A percentile compares a stretch with the other conserved stretches of the same genome.
These are phyloP conservation scores for Stenogyne calaminthoides DNA, from an alignment of 305 asterid species.

Conservation along the genomic window DNA sequence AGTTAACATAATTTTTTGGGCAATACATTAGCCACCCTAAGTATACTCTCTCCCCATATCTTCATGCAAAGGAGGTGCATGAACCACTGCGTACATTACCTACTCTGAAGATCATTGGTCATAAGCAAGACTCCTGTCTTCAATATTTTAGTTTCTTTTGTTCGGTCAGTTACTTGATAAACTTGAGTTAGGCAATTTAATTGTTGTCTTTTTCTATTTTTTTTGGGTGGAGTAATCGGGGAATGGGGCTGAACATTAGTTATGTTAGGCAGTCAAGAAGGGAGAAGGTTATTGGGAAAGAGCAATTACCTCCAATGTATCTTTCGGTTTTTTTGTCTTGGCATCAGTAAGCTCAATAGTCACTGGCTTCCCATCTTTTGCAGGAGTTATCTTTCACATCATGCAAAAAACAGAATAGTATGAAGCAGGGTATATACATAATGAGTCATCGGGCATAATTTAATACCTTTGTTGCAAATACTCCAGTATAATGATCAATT, in stretches of 20 bases:
- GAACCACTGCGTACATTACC: neutral
- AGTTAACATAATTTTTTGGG: neutral
- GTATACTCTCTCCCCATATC: neutral
- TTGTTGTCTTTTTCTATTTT: constrained; percentile 3
- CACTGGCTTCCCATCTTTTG: constrained; percentile 80
- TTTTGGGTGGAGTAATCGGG: neutral
- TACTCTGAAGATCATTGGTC: neutral
- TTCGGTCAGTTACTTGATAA: neutral
- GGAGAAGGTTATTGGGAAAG: neutral
- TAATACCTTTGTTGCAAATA: constrained; percentile 74
- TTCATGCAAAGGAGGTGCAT: too few relatives aligned
- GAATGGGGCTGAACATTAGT: neutral
- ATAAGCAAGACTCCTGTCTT: neutral
- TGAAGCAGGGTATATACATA: neutral
- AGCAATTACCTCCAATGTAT: constrained; percentile 56
- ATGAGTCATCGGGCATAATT: neutral
- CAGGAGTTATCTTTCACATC: constrained; percentile 61
- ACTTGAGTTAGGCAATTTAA: neutral
- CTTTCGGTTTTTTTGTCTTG: constrained; percentile 71
- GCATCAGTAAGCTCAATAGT: constrained; percentile 79
- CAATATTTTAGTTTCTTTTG: neutral
- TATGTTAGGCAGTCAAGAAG: constrained; percentile 15
- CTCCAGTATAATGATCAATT: constrained; percentile 74
- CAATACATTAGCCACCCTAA: neutral
- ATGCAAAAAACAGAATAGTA: constrained; percentile 11